These are phyloP conservation scores for Collybiopsis luxurians DNA, from an alignment of 768 basidiomycete species.

Conservation along the genomic window DNA sequence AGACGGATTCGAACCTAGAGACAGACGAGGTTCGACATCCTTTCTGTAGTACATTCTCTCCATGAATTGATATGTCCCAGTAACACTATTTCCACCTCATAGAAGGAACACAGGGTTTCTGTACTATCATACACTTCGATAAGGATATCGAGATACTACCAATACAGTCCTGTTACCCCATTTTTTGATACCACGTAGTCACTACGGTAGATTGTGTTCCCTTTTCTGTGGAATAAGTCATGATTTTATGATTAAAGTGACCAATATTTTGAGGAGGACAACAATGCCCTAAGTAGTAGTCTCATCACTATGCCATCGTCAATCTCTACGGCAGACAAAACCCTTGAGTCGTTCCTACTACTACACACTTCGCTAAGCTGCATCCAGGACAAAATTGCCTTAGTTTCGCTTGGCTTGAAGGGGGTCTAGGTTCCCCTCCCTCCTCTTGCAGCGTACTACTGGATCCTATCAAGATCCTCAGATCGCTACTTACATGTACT, in stretches of 20 bases:
- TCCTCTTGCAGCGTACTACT: no score
- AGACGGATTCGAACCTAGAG: background rate
- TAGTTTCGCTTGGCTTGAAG: no score
- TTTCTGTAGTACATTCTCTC: background rate
- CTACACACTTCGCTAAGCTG: no score
- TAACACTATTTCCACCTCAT: background rate
- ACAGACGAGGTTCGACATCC: background rate
- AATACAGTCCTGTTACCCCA: constrained; percentile 1
- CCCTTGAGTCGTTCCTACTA: no score
- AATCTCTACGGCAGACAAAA: no score
- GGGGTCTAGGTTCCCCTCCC: no score
- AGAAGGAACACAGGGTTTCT: constrained; percentile 6
- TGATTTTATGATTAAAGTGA: background rate
- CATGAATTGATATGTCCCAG: background rate
- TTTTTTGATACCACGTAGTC: background rate
- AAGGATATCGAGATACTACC: background rate
- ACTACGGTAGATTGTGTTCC: constrained; percentile 3
- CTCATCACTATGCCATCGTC: no score
- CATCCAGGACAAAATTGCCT: no score
- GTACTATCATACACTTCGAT: background rate
- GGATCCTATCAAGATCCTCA: no score
- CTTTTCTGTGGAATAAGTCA: constrained; percentile 1
- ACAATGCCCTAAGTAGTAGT: no score
- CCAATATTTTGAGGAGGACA: no score
- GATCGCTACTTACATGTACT: no score